These are phyloP conservation scores for Apostasia shenzhenica DNA, from an alignment of 106 monocot species.

Conservation along the genomic window DNA sequence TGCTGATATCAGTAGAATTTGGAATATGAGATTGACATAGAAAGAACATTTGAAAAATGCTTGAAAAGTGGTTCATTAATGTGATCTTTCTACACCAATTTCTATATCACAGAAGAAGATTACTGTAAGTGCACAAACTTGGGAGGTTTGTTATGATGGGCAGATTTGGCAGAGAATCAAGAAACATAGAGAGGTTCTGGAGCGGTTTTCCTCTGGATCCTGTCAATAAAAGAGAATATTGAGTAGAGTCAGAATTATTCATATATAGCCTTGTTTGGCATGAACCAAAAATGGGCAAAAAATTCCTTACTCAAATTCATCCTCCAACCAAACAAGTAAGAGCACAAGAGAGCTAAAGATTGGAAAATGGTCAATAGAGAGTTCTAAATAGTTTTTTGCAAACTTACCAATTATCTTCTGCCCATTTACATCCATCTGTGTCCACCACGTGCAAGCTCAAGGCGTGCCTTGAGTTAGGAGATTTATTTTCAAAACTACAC, in stretches of 20 bases:
- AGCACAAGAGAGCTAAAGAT: neutral
- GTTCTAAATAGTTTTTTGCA: neutral
- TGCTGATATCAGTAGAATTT: too few species aligned
- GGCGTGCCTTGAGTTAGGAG: slow-evolving; percentile 80
- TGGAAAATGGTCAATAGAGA: neutral
- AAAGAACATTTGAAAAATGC: too few species aligned
- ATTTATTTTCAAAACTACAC: slow-evolving; percentile 77
- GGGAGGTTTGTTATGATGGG: too few species aligned
- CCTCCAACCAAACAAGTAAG: neutral
- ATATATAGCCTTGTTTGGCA: neutral
- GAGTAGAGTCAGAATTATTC: neutral
- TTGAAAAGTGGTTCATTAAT: too few species aligned
- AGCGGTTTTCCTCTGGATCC: slow-evolving; percentile 63
- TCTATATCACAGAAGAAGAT: too few species aligned
- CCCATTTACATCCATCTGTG: slow-evolving; percentile 68
- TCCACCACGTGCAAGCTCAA: slow-evolving; percentile 86
- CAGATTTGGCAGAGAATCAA: slow-evolving; percentile 3
- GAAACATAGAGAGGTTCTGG: slow-evolving; percentile 73
- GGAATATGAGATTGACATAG: too few species aligned
- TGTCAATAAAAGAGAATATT: slow-evolving; percentile 13
- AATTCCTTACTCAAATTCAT: neutral
- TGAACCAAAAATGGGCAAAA: neutral
- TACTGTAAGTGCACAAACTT: too few species aligned
- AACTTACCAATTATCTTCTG: slow-evolving; percentile 74
- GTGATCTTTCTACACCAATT: too few species aligned